Evolutionary conservation across 768 basidiomycete genomes (phyloP).

Genomic region (Clavaria fumosa): DNA sequence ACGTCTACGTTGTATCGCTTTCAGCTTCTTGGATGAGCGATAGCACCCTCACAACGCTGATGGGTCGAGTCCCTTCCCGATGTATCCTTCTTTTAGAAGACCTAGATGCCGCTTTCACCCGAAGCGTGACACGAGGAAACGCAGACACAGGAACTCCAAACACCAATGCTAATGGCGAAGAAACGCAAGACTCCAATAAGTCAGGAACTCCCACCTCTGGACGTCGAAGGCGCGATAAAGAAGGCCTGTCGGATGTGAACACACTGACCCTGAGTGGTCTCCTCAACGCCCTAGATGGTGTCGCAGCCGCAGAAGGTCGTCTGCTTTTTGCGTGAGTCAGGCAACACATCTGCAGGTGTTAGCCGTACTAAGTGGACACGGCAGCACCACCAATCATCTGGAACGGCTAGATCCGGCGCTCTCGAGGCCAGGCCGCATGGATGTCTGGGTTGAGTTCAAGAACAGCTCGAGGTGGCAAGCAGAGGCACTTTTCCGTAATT

Average conservation of each 20-base stretch:
- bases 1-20: slow-evolving; percentile 83
- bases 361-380: slow-evolving; percentile 1
- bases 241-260: slow-evolving; percentile 61
- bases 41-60: slow-evolving; percentile 67
- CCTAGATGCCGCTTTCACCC: slow-evolving; percentile 77
- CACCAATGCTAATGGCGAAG: slow-evolving; percentile 15
- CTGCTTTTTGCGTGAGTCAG: slow-evolving; percentile 72
- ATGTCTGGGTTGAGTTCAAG: slow-evolving; percentile 86
- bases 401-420: slow-evolving; percentile 82
- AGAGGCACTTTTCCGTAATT: slow-evolving; percentile 76
- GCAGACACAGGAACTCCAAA: slow-evolving; percentile 14
- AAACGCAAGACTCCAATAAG: slow-evolving; percentile 17
- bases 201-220: slow-evolving; percentile 7
- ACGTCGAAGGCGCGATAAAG: slow-evolving; percentile 25
- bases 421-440: slow-evolving; percentile 85
- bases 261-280: slow-evolving; percentile 70
- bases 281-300: slow-evolving; percentile 75
- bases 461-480: slow-evolving; percentile 77
- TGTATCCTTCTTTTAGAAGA: slow-evolving; percentile 85
- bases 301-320: slow-evolving; percentile 76
- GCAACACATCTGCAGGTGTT: slow-evolving; percentile 1
- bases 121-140: slow-evolving; percentile 54
- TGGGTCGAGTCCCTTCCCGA: slow-evolving; percentile 74
- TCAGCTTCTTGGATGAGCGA: slow-evolving; percentile 83
- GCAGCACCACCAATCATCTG: slow-evolving; percentile 80